These are phyloP conservation scores for Puccinia brachypodii DNA, from an alignment of 1,284 basidiomycete species.

Conservation along the genomic window DNA sequence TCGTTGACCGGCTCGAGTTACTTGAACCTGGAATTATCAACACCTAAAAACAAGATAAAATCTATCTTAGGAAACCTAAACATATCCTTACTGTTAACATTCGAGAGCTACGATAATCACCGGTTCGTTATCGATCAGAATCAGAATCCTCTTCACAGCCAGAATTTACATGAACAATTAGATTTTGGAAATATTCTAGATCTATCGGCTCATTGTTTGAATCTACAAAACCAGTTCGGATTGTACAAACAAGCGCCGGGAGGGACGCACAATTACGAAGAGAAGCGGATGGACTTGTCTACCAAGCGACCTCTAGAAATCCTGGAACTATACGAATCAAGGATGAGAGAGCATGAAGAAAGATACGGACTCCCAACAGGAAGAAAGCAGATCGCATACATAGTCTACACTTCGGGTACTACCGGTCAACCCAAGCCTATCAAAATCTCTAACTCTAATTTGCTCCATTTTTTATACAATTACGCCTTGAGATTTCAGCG, in stretches of 20 bases:
- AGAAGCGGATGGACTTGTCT: not conserved
- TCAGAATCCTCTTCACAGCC: not conserved
- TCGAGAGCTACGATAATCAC: conserved; percentile 45
- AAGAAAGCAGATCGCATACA: conserved; percentile 49
- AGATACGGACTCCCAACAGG: not conserved
- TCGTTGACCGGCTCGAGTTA: conserved; percentile 50
- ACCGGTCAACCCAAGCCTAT: conserved; percentile 53
- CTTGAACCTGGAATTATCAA: conserved; percentile 52
- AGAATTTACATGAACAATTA: conserved; percentile 25
- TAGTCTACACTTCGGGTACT: conserved; percentile 53
- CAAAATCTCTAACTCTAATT: conserved; percentile 51
- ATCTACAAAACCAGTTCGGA: conserved; percentile 5
- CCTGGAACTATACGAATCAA: conserved; percentile 8
- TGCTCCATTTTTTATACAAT: conserved; percentile 51
- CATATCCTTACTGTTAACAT: conserved; percentile 47
- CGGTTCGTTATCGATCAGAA: conserved; percentile 26
- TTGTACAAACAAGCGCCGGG: too few relatives aligned
- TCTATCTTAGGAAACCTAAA: conserved; percentile 49
- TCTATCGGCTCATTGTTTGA: conserved; percentile 21
- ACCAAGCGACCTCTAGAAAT: not conserved
- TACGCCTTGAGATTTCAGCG: conserved; percentile 51
- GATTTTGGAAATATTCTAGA: conserved; percentile 22
- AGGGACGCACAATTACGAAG: not conserved
- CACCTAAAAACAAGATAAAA: conserved; percentile 49
- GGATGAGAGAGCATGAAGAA: conserved; percentile 7